phyloP scores from a whole-genome alignment of 2,329 filamentous ascomycete species.

The Penicillium sp. region DNA sequence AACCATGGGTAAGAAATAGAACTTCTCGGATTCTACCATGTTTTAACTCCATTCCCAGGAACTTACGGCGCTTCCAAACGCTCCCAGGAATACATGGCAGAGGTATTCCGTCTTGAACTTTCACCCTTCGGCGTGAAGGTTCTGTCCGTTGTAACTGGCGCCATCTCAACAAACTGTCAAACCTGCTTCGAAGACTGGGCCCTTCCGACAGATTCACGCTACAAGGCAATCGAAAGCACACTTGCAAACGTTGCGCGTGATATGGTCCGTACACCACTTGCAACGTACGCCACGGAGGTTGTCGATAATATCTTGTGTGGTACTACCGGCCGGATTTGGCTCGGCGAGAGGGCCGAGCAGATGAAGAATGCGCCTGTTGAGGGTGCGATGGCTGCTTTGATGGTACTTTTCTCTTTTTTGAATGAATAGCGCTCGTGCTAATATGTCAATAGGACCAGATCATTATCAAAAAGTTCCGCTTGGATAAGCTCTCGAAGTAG shows the following conservation, averaged over 20 bases:
- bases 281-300: conserved; percentile 9
- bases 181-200: conserved; percentile 16
- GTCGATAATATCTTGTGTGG: conserved; percentile 10
- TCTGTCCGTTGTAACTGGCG: conserved; percentile 18
- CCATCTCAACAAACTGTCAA: conserved; percentile 14
- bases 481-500: not conserved
- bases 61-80: conserved; percentile 23
- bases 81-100: conserved; percentile 19
- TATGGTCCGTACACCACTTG: conserved; percentile 4
- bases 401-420: not conserved
- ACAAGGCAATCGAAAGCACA: conserved; percentile 17
- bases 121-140: conserved; percentile 18
- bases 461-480: not conserved
- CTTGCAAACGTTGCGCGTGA: conserved; percentile 8
- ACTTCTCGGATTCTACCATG: not conserved
- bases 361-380: not conserved
- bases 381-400: not conserved
- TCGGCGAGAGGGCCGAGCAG: conserved; percentile 1
- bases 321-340: conserved; percentile 12
- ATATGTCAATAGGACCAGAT: not conserved
- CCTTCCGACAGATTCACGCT: conserved; percentile 17
- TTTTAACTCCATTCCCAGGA: conserved; percentile 1
- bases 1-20: conserved; percentile 22
- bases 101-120: conserved; percentile 25
- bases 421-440: not conserved